Evolutionary conservation across 2,329 filamentous ascomycete species (phyloP).

Genomic region (Xylogone sp.): DNA sequence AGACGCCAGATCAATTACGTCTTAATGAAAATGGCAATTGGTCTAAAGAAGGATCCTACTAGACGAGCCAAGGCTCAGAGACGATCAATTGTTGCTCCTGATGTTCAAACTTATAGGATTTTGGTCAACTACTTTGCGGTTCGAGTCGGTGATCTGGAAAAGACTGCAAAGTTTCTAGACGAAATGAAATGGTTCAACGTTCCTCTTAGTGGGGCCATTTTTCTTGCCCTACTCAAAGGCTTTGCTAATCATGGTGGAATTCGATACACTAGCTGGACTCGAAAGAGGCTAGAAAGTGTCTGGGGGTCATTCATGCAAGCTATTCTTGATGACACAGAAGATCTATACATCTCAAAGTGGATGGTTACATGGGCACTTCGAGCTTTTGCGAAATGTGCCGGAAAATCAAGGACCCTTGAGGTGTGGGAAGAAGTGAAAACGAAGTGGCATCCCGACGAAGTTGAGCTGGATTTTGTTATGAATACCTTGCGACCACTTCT

Average conservation of each 20-base stretch:
- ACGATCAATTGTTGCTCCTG: conserved; percentile 63
- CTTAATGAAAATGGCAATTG: conserved; percentile 53
- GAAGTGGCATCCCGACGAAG: conserved; percentile 25
- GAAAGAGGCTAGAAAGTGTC: conserved; percentile 61
- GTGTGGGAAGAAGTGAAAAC: conserved; percentile 26
- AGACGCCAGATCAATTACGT: conserved; percentile 42
- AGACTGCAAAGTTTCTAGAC: conserved; percentile 66
- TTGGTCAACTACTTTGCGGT: conserved; percentile 72
- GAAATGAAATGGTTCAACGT: conserved; percentile 75
- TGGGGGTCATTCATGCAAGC: conserved; percentile 61
- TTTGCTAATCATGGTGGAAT: conserved; percentile 71
- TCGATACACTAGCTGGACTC: conserved; percentile 67
- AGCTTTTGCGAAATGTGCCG: conserved; percentile 53
- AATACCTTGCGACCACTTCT: conserved; percentile 15
- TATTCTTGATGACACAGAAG: conserved; percentile 39
- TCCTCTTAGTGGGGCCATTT: conserved; percentile 70
- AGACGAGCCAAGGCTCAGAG: conserved; percentile 55
- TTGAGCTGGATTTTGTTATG: conserved; percentile 26
- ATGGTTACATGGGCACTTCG: conserved; percentile 56
- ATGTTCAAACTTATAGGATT: conserved; percentile 75
- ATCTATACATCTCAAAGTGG: conserved; percentile 55
- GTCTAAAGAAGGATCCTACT: conserved; percentile 52
- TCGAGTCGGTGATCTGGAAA: conserved; percentile 65
- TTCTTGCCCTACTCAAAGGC: conserved; percentile 76
- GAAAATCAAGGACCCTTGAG: conserved; percentile 20